Conservation (phyloP, 495 filamentous ascomycete species). For the Hypoxylon fragiforme region DNA sequence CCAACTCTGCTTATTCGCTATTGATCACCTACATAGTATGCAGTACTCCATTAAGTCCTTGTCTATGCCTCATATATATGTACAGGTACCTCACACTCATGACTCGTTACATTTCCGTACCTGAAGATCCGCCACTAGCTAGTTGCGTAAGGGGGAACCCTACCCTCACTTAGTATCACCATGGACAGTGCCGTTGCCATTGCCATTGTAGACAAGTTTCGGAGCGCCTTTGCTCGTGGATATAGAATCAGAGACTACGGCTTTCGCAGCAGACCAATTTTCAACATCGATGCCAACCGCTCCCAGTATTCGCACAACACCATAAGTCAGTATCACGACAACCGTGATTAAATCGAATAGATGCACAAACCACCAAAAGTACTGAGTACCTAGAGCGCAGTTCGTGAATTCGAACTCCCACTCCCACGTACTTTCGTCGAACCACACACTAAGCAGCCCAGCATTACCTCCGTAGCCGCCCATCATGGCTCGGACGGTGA, state of each 20-base stretch:
- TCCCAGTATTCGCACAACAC: slow-evolving; percentile 20
- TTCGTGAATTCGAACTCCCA: slow-evolving; percentile 81
- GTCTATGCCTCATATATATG: slow-evolving; percentile 25
- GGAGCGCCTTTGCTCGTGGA: background rate
- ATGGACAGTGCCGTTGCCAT: too few species aligned
- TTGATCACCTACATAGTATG: background rate
- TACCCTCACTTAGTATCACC: slow-evolving; percentile 22
- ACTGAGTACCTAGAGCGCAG: slow-evolving; percentile 80
- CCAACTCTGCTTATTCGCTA: too few species aligned
- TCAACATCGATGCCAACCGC: slow-evolving; percentile 30
- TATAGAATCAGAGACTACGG: background rate
- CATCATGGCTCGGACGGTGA: slow-evolving; percentile 99
- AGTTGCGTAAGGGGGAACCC: slow-evolving; percentile 1
- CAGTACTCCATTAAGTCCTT: slow-evolving; percentile 12
- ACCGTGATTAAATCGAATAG: slow-evolving; percentile 64
- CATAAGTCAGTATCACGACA: slow-evolving; percentile 38
- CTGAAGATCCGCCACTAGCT: background rate
- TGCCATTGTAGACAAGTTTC: background rate
- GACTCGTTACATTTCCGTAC: slow-evolving; percentile 20
- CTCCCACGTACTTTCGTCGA: slow-evolving; percentile 66
- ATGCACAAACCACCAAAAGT: slow-evolving; percentile 93
- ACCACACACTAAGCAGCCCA: slow-evolving; percentile 86
- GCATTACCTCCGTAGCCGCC: slow-evolving; percentile 88
- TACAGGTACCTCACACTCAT: slow-evolving; percentile 28
- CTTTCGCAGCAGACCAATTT: slow-evolving; percentile 8